These are phyloP conservation scores for Canna indica DNA, from an alignment of 176 grass and related monocot species.

Conservation along the genomic window DNA sequence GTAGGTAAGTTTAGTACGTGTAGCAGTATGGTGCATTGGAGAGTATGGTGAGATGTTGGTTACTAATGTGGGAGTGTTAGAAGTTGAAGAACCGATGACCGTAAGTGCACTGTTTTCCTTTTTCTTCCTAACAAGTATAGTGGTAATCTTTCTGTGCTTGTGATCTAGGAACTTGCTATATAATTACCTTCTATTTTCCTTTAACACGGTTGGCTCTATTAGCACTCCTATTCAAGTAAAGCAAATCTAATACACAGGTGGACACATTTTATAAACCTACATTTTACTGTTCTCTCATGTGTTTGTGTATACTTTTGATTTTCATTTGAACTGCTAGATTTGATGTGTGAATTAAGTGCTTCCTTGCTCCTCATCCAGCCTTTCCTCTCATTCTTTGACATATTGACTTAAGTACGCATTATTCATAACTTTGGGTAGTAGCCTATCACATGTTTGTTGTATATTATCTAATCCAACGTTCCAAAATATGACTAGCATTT, in stretches of 20 bases:
- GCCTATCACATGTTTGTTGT: no score
- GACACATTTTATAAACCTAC: background rate
- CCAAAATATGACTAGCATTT: no score
- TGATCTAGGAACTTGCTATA: background rate
- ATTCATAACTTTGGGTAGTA: no score
- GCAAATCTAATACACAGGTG: background rate
- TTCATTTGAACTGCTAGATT: background rate
- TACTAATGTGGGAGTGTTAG: conserved; percentile 62
- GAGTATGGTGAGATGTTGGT: conserved; percentile 99
- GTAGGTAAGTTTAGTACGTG: conserved; percentile 93
- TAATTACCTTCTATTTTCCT: background rate
- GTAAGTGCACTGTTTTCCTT: conserved; percentile 35
- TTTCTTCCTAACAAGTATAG: background rate
- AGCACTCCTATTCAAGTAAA: background rate
- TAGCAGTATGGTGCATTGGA: conserved; percentile 92
- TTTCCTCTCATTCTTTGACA: no score
- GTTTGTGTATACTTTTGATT: background rate
- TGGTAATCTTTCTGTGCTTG: background rate
- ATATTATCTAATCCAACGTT: no score
- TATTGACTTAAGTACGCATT: no score
- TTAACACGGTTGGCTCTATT: background rate
- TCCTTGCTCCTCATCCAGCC: no score
- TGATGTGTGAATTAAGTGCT: no score
- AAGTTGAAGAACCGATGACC: conserved; percentile 71
- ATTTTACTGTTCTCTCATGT: background rate